phyloP scores from a whole-genome alignment of 768 basidiomycete species.

The Hericium coralloides region DNA sequence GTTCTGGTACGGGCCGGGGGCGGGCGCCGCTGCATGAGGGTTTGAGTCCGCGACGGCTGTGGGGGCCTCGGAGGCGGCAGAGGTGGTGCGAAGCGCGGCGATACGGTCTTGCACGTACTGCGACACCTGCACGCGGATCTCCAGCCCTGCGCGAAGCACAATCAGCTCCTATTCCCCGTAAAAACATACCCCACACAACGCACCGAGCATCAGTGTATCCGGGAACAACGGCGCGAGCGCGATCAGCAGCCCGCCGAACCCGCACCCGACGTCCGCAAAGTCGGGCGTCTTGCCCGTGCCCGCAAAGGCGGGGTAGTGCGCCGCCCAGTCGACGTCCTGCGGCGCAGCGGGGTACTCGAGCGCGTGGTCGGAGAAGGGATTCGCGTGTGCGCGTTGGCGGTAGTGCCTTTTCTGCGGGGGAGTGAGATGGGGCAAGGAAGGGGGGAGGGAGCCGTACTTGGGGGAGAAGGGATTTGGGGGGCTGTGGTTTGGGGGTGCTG shows the following conservation, averaged over 20 bases:
- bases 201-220: conserved; percentile 89
- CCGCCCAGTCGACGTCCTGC: conserved; percentile 66
- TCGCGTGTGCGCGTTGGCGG: conserved; percentile 76
- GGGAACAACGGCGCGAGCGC: conserved; percentile 86
- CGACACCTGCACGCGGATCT: conserved; percentile 94
- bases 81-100: conserved; percentile 72
- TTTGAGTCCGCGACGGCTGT: conserved; percentile 6
- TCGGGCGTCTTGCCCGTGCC: conserved; percentile 61
- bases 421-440: conserved; percentile 1
- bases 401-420: conserved; percentile 68
- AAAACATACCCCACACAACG: too few species aligned
- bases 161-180: neutral
- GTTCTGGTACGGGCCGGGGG: conserved; percentile 62
- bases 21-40: conserved; percentile 14
- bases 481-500: neutral
- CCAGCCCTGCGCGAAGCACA: conserved; percentile 59
- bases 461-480: conserved; percentile 18
- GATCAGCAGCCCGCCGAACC: conserved; percentile 91
- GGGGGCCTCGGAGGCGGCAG: neutral
- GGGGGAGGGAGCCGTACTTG: conserved; percentile 18
- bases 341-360: conserved; percentile 83
- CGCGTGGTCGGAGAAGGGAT: conserved; percentile 82
- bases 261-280: conserved; percentile 96
- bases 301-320: conserved; percentile 71
- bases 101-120: conserved; percentile 96